Conservation (phyloP, 1,284 basidiomycete species). For the Trametes pubescens region DNA sequence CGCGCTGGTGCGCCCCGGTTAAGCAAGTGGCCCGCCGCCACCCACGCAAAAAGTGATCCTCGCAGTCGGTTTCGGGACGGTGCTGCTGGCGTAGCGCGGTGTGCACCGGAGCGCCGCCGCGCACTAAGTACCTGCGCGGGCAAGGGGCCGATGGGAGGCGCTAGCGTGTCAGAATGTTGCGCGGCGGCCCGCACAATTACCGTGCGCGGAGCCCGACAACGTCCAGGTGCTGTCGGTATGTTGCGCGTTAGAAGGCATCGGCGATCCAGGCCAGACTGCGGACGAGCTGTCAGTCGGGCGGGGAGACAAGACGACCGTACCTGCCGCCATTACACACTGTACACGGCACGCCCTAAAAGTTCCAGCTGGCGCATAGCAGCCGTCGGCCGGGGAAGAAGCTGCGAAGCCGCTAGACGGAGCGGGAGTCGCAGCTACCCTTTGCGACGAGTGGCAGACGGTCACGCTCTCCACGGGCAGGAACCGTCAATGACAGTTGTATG, state of each 20-base stretch:
- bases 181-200: constrained; percentile 8
- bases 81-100: constrained; percentile 3
- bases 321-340: neutral
- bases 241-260: constrained; percentile 7
- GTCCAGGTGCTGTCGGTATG: constrained; percentile 7
- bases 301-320: neutral
- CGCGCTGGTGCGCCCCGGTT: constrained; percentile 12
- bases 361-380: too few species aligned
- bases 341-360: neutral
- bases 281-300: neutral
- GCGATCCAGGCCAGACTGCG: constrained; percentile 11
- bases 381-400: too few species aligned
- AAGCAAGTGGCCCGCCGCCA: constrained; percentile 2
- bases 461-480: neutral
- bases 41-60: constrained; percentile 18
- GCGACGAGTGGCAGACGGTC: neutral
- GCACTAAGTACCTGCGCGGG: constrained; percentile 1
- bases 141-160: constrained; percentile 19
- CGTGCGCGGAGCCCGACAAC: constrained; percentile 20
- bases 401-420: too few species aligned
- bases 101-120: constrained; percentile 6
- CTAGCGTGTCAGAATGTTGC: neutral
- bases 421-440: neutral
- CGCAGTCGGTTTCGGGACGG: constrained; percentile 8
- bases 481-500: constrained; percentile 3